Evolutionary conservation across 345 rosid species (phyloP), one percentile per base, ranked within the genome.

Genomic region (Gossypium arboreum): DNA sequence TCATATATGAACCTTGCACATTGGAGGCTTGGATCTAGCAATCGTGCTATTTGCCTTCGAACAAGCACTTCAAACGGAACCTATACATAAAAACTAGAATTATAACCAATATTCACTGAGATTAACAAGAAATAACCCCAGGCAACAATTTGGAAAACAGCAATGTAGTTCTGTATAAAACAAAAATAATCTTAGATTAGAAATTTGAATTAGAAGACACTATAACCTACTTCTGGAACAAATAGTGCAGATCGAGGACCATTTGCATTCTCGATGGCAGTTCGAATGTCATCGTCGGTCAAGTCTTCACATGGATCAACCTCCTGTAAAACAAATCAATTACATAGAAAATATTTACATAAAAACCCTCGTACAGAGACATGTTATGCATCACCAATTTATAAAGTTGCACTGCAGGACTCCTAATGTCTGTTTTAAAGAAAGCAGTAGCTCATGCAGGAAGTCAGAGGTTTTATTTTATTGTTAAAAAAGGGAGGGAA

Each of bases 301-400:
- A 94, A 89, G 84, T 90, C 94, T 80, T 92, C 94, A 75, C 98
- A 94, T 44, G 97, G 98, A 83, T 94, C 97, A 80, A 94, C 98
- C 79, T 92, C 97, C 97, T 94, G 80, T 76, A 82, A 8, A 48
- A 10, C 45, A 29, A 68, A 64, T 45, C 44, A 72, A 55, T 57
- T 12, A 44, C 20, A 9, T 54, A 18, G 9, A 39, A 17, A 17
- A n/a, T 63, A 63, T 41, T 3, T 41, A 12, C 52, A 39, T 29
- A 13, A 22, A 45, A 8, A 17, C 56, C 47, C 12, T 68, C 34
- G 0, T 47, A 12, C 18, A 13, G 22, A 22, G 24, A 22, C 52
- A 44, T 1, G 5, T 47, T 65, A 16, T 22, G 39, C 71, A 45
- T 67, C 71, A 67, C 10, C 51, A 67, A 67, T 12, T 67, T 24